Evolutionary conservation across 202 grass and related monocot species (phyloP), one percentile per base, ranked within the genome.

Genomic region (Miscanthus sacchariflorus): DNA sequence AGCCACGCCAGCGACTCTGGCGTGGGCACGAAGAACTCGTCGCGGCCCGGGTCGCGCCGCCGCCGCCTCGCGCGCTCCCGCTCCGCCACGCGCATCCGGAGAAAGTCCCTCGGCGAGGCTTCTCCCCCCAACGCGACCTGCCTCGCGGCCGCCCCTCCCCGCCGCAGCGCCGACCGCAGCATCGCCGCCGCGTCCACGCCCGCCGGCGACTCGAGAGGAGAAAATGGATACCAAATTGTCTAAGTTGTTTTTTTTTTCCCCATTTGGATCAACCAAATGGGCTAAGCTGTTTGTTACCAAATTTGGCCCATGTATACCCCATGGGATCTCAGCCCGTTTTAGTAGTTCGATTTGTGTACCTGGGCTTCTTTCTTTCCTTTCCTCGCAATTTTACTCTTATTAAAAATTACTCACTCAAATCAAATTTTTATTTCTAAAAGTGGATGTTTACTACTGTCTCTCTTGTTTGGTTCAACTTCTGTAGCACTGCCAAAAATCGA

Each of bases 1-100:
- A 96, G 89, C 97, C 92, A 99, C 36, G 91, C 70, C 48, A 87
- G n/a, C 21, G 96, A 99, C 88, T 99, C 96, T 35, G 91, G 96
- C 84, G 93, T 94, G 44, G 91, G 68, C 78, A 99, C 94, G 70
- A 99, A 95, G 82, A 99, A 95, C 84, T 99, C 91, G 61, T 99
- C 93, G 68, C 94, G 76, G 3, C 81, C 68, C 3, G 84, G 88
- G 88, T 95, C 94, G 42, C 94, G 94, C 68, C 72, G 84, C 65
- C 84, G 87, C 83, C 91, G 89, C 86, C 94, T 77, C 46, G 14
- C 43, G 36, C 87, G 88, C 87, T 91, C 92, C 81, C 90, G 91
- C 78, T 95, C 88, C 25, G 67, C 85, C 24, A 94, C 78, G 6
- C 78, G 83, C 78, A 24, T 71, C 2, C 91, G 85, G 45, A 99